Base-by-base conservation (phyloP, 116 monocot genomes). In the Thalassia testudinum region DNA sequence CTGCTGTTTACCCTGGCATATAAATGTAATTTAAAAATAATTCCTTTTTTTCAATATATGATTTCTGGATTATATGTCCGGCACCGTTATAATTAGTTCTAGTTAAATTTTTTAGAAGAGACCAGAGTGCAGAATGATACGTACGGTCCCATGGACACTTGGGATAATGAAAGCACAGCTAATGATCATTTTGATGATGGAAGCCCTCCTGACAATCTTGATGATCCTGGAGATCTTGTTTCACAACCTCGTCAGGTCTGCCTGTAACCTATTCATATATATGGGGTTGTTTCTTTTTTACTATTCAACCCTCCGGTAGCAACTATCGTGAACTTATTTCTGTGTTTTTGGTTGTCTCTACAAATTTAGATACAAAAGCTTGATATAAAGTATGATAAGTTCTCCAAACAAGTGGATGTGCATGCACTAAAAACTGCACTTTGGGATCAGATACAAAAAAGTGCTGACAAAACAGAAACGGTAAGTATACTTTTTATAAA, bases 391-490 rank as follows among this genome's bases (percentile, higher is more conserved):
- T 95, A 88, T 62, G 95, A 95, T 52, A 95, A 78, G 54, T 81
- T 75, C 11, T 95, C 95, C 1, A 88, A 95, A 61, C 85, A 90
- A 75, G 90, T 85, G 26, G 81, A 81, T 70, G 81, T 81, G 58
- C 81, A 84, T 66, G 84, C 68, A 11, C 25, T 68, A 8, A 68
- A 68, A 61, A 61, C 42, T 10, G 26, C 37, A 23, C 45, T 68
- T 11, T 68, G 68, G 68, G 25, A 23, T 20, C 54, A 61, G 5
- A 68, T 68, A 26, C 27, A 48, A 37, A 27, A 60, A 20, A 26
- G 27, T 30, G 27, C 1, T 19, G 60, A 60, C 1, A 26, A 14
- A 43, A 26, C 16, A 13, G 45, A 49, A n/a, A 30, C 45, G 24
- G 60, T 60, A 60, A 60, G 48, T 1, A 14, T 44, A 16, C 2